Percentiles rank a stretch among this genome's conserved stretches.
Conservation (phyloP, 306 rosid species). For the Morella rubra region DNA sequence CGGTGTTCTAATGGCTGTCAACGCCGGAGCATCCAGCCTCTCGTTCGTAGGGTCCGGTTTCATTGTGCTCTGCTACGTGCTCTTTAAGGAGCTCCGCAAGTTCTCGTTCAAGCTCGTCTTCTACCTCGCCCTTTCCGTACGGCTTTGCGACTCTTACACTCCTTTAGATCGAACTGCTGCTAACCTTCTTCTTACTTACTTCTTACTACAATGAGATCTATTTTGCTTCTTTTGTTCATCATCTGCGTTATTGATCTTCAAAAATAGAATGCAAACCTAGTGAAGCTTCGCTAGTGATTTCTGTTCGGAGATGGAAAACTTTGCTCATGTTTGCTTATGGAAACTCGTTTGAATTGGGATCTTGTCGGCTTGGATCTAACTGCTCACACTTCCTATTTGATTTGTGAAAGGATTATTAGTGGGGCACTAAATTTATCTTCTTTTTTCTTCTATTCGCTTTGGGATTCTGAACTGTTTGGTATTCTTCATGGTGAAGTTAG, state of each 20-base stretch:
- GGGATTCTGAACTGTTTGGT: not conserved
- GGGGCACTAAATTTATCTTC: not conserved
- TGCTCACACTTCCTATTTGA: not conserved
- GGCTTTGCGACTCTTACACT: constrained; percentile 18
- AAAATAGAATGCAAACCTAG: not conserved
- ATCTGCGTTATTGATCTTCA: not conserved
- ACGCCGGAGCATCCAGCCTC: constrained; percentile 79
- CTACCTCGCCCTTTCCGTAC: constrained; percentile 89
- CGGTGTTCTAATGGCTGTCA: constrained; percentile 51
- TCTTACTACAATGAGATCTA: not conserved
- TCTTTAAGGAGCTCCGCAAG: constrained; percentile 99
- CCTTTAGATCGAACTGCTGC: constrained; percentile 3
- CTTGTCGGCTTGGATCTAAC: not conserved
- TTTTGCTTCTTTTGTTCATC: not conserved
- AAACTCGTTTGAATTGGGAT: not conserved
- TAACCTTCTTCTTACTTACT: not conserved
- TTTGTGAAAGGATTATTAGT: not conserved
- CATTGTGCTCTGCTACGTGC: constrained; percentile 91
- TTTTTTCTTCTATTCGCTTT: not conserved
- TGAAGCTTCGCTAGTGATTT: not conserved
- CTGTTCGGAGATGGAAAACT: not conserved
- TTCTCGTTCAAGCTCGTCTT: constrained; percentile 98
- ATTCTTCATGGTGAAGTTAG: not conserved
- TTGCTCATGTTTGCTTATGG: not conserved
- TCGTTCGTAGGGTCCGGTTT: constrained; percentile 85